phyloP scores from a whole-genome alignment of 2,329 filamentous ascomycete genomes.

The Talaromyces amestolkiae region DNA sequence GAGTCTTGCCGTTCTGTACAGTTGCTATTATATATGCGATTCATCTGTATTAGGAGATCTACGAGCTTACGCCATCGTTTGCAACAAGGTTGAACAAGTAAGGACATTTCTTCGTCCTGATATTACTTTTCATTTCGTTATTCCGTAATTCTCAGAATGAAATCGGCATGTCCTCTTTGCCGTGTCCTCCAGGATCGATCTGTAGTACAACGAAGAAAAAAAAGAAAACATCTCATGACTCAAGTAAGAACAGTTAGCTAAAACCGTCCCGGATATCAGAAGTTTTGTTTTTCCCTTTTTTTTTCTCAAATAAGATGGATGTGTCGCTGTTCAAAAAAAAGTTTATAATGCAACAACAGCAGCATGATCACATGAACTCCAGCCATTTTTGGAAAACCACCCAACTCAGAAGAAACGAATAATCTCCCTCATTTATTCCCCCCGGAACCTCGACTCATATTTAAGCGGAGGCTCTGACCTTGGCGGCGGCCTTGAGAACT shows the following conservation, averaged over 20 bases:
- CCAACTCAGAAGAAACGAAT: constrained; percentile 30
- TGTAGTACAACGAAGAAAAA: constrained; percentile 20
- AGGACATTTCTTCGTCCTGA: constrained; percentile 19
- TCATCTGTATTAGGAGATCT: too few species aligned
- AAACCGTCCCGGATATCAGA: constrained; percentile 37
- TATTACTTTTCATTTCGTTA: constrained; percentile 22
- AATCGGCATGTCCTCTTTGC: constrained; percentile 20
- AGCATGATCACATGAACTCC: constrained; percentile 33
- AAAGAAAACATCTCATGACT: constrained; percentile 21
- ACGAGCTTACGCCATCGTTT: too few species aligned
- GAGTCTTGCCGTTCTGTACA: background rate
- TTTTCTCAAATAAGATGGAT: constrained; percentile 26
- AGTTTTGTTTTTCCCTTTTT: constrained; percentile 28
- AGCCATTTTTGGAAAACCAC: constrained; percentile 32
- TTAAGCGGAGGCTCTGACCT: constrained; percentile 81
- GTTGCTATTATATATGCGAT: background rate
- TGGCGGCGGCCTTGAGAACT: constrained; percentile 92
- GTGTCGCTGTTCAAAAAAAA: constrained; percentile 37
- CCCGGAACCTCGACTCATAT: constrained; percentile 23
- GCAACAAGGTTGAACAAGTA: background rate
- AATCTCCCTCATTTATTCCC: constrained; percentile 35
- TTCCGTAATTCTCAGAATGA: constrained; percentile 21
- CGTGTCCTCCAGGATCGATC: constrained; percentile 20
- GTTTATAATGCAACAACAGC: constrained; percentile 40
- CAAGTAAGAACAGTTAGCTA: constrained; percentile 21